A percentile compares a stretch with the other conserved stretches of the same genome.
These are phyloP conservation scores for Starmerella cellae DNA, from an alignment of 805 yeast genomes.

Conservation along the genomic window DNA sequence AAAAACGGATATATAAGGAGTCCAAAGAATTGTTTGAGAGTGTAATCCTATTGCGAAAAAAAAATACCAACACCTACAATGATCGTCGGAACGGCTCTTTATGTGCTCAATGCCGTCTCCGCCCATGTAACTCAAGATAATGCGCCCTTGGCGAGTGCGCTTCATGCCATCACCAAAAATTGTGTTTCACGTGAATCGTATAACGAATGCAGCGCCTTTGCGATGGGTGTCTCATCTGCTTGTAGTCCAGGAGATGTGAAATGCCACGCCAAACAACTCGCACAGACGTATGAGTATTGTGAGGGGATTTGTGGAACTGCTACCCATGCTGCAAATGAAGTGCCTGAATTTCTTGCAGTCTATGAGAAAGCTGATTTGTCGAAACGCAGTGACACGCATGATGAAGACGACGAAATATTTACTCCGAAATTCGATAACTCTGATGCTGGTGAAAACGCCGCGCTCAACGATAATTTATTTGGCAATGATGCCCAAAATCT, in stretches of 20 bases:
- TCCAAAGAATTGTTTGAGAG: too few species aligned
- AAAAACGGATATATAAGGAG: too few species aligned
- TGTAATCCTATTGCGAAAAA: too few species aligned
- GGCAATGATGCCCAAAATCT: too few species aligned
- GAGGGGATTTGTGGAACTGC: background rate
- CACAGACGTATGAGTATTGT: constrained; percentile 3
- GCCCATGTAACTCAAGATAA: background rate
- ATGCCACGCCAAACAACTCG: constrained; percentile 2
- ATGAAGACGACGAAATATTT: too few species aligned
- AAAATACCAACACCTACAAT: too few species aligned
- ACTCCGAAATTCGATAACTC: too few species aligned
- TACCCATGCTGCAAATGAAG: constrained; percentile 1
- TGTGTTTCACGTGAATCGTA: constrained; percentile 3
- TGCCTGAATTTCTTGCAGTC: background rate
- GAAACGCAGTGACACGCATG: too few species aligned
- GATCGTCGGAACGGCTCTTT: too few species aligned
- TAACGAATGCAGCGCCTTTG: constrained; percentile 15
- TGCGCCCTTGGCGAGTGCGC: constrained; percentile 1
- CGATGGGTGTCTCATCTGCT: constrained; percentile 6
- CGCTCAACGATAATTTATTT: too few species aligned
- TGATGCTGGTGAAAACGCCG: too few species aligned
- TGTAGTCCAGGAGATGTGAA: constrained; percentile 6
- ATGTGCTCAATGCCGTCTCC: too few species aligned
- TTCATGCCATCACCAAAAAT: constrained; percentile 8
- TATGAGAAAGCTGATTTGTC: background rate